A percentile compares a stretch with the other conserved stretches of the same genome.
Conservation (phyloP, 192 early-diverging fungal genomes). For the Gaertneriomyces sp. region DNA sequence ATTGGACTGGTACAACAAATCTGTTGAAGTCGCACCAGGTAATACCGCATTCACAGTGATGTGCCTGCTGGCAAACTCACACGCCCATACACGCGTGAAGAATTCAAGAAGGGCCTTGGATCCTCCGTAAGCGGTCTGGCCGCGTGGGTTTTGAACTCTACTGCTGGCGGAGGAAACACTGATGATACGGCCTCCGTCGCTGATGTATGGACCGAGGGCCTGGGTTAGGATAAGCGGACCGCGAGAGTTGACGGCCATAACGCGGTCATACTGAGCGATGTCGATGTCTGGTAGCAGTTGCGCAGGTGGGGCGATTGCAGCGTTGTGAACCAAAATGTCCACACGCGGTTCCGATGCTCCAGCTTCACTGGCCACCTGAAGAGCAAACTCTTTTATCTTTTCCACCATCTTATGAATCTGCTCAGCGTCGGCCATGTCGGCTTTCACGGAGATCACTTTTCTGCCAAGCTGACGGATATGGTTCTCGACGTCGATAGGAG, state of each 20-base stretch:
- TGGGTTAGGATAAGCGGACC: slow-evolving; percentile 1
- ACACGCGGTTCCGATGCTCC: background rate
- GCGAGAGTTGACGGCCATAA: background rate
- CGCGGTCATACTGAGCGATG: background rate
- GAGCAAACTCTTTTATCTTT: slow-evolving; percentile 1
- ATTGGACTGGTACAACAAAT: background rate
- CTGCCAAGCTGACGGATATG: background rate
- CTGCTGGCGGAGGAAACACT: background rate
- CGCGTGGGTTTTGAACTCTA: background rate
- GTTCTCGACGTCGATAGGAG: background rate
- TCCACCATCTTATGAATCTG: slow-evolving; percentile 1
- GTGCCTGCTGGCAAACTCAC: slow-evolving; percentile 1
- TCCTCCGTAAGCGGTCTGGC: background rate
- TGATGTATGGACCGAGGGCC: background rate
- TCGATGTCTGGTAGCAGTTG: background rate
- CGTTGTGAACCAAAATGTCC: slow-evolving; percentile 1
- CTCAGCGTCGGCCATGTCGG: background rate
- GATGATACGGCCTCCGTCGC: slow-evolving; percentile 3
- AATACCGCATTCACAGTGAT: slow-evolving; percentile 1
- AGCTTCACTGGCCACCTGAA: background rate
- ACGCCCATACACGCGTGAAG: background rate
- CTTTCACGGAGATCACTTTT: background rate
- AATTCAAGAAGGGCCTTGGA: slow-evolving; percentile 2
- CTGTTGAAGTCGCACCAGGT: background rate
- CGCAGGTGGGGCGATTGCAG: background rate